Conservation (phyloP, 768 basidiomycete genomes). For the Tulasnella sp. region DNA sequence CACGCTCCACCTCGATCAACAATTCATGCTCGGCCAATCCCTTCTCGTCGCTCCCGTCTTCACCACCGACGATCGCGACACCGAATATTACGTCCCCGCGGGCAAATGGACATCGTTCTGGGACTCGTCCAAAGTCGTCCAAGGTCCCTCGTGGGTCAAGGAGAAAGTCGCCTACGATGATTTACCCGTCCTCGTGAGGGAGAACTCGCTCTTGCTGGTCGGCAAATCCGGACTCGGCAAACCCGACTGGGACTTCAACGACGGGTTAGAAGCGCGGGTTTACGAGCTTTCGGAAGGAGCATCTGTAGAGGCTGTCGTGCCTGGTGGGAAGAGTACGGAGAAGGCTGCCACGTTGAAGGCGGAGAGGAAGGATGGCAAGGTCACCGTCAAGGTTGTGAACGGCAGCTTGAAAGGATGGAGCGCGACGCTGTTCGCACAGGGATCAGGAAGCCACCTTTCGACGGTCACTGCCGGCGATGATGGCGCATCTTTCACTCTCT, state of each 20-base stretch:
- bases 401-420: not conserved
- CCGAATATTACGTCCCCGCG: constrained; percentile 30
- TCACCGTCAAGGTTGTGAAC: constrained; percentile 28
- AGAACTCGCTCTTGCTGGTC: constrained; percentile 49
- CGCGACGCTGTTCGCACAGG: not conserved
- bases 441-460: not conserved
- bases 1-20: constrained; percentile 28
- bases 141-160: constrained; percentile 56
- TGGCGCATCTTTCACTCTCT: no score
- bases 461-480: no score
- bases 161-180: constrained; percentile 55
- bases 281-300: constrained; percentile 32
- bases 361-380: constrained; percentile 28
- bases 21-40: constrained; percentile 32
- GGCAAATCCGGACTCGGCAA: constrained; percentile 45
- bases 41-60: constrained; percentile 33
- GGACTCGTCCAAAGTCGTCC: constrained; percentile 40
- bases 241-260: constrained; percentile 58
- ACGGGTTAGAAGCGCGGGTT: constrained; percentile 48
- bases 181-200: constrained; percentile 60
- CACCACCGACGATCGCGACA: constrained; percentile 15
- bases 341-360: constrained; percentile 40
- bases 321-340: constrained; percentile 36
- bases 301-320: constrained; percentile 35
- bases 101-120: constrained; percentile 38